Evolutionary conservation across 257 asterid genomes (phyloP).

Genomic region (Ophiorrhiza pumila): DNA sequence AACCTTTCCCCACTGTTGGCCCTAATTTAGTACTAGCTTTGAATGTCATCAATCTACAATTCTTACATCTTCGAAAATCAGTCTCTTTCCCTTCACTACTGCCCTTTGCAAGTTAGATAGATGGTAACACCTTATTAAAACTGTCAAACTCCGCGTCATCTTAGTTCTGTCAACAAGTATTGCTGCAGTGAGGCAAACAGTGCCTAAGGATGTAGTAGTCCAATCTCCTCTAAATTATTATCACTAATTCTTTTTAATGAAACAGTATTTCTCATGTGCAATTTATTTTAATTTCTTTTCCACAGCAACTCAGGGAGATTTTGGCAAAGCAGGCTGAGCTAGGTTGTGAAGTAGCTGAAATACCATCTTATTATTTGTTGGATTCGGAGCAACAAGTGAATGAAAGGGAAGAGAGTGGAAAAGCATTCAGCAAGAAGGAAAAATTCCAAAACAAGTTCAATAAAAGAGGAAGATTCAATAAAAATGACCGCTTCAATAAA

Average conservation of each 20-base stretch:
- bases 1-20: too few relatives aligned
- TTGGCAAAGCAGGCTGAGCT: slow-evolving; percentile 92
- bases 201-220: neutral
- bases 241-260: neutral
- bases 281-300: neutral
- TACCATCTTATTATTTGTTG: slow-evolving; percentile 71
- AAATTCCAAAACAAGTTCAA: slow-evolving; percentile 54
- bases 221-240: neutral
- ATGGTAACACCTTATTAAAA: neutral
- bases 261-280: neutral
- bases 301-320: slow-evolving; percentile 87
- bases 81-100: neutral
- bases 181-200: neutral
- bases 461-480: slow-evolving; percentile 51
- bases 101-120: neutral
- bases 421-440: slow-evolving; percentile 41
- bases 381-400: slow-evolving; percentile 54
- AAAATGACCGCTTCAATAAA: slow-evolving; percentile 41
- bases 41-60: neutral
- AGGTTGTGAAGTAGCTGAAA: slow-evolving; percentile 93
- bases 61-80: neutral
- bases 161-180: too few relatives aligned
- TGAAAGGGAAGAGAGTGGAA: slow-evolving; percentile 29
- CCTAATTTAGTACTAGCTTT: too few relatives aligned
- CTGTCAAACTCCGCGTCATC: too few relatives aligned